Evolutionary conservation across 306 rosid species (phyloP), one percentile per base, ranked within the genome.

Genomic region (Arachis hypogaea): DNA sequence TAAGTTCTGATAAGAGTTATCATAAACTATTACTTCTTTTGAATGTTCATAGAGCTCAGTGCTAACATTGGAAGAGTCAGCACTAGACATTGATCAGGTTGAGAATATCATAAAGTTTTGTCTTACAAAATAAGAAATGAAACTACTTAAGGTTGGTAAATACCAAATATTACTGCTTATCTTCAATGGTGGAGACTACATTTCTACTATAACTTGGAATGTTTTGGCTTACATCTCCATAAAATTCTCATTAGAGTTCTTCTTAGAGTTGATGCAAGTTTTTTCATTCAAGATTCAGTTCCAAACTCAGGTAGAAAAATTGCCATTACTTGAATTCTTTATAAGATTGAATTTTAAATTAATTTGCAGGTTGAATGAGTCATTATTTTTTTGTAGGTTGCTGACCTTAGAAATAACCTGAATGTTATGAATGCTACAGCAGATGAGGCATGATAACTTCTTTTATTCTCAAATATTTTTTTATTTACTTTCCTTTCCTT

Each of bases 101-200:
- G 98, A 93, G 82, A 93, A 93, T 80, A 90, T 93, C 64, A 80
- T 93, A 74, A 93, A 93, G 85, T 93, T 88, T 74, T 90, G 98
- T 82, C 98, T 97, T 30, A 86, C 91, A 33, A 85, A 89, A 84
- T 96, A 90, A 92, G 98, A 93, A 85, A 90, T 93, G 83, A 92
- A 93, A 79, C 52, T 86, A 72, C 88, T 93, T 57, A 93, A 89
- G 98, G 98, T 93, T 57, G 46, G 85, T 61, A 62, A 50, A 49
- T 63, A 62, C 18, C 16, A 57, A 57, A 30, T 22, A 42, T 44
- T 61, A 74, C 63, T 59, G 61, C 60, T 70, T 47, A 80, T 70
- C 72, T 67, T 73, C 69, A 63, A 5, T 75, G 60, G 43, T 72
- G 72, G 66, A 75, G 58, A 49, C 51, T 68, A 59, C 58, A 75